A percentile compares a stretch with the other conserved stretches of the same genome.
Evolutionary conservation across 2,329 filamentous ascomycete genomes (phyloP).

Genomic region (Hypoxylon sp.): DNA sequence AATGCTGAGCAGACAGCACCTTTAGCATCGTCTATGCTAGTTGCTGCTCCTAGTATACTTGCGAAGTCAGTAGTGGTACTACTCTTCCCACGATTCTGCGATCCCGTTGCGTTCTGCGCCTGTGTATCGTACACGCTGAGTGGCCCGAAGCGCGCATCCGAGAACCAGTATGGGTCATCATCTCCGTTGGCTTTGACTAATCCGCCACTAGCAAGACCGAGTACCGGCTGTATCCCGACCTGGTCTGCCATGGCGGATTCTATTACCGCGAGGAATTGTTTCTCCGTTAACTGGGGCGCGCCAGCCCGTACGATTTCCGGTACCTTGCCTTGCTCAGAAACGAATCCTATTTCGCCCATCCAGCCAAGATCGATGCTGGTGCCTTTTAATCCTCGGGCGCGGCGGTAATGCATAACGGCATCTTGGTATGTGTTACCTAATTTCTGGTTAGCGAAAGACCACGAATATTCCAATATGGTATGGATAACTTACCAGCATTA

Average conservation of each 20-base stretch:
- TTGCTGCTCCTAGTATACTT: conserved; percentile 43
- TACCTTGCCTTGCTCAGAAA: conserved; percentile 51
- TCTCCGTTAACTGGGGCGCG: conserved; percentile 47
- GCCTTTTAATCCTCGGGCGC: conserved; percentile 47
- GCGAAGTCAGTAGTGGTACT: conserved; percentile 45
- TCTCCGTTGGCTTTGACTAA: conserved; percentile 49
- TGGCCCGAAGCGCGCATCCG: conserved; percentile 50
- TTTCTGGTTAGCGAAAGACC: neutral
- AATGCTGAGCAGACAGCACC: conserved; percentile 48
- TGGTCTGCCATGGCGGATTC: conserved; percentile 47
- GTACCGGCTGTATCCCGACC: conserved; percentile 44
- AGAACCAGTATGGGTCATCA: conserved; percentile 53
- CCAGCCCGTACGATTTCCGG: conserved; percentile 51
- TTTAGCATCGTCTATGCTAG: conserved; percentile 45
- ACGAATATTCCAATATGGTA: neutral
- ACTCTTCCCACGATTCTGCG: conserved; percentile 32
- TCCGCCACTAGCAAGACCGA: conserved; percentile 50
- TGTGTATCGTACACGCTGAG: conserved; percentile 48
- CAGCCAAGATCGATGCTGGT: conserved; percentile 50
- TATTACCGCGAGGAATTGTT: conserved; percentile 48
- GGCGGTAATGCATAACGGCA: conserved; percentile 49
- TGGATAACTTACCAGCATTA: conserved; percentile 45
- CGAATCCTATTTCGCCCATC: conserved; percentile 52
- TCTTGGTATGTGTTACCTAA: conserved; percentile 52
- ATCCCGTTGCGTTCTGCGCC: conserved; percentile 26